Percentiles rank a stretch among this genome's conserved stretches.
phyloP scores from a whole-genome alignment of 345 rosid species.

The Populus alba region DNA sequence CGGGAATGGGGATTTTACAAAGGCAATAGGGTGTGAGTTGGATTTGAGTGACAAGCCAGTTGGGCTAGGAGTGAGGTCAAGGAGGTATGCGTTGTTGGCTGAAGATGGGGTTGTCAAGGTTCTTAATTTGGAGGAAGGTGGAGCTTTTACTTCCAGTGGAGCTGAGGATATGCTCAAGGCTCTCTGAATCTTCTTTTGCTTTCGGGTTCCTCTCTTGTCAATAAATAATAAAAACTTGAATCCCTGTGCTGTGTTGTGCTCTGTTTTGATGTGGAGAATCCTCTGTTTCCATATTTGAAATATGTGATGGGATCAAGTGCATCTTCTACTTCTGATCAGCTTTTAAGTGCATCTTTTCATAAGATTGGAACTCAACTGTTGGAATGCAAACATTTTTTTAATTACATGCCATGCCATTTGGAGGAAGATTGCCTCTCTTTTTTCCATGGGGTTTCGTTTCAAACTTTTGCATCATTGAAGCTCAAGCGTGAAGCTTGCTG shows the following conservation, averaged over 20 bases:
- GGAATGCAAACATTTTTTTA: too few species aligned
- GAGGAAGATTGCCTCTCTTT: too few species aligned
- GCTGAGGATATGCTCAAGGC: slow-evolving; percentile 85
- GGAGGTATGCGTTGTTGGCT: slow-evolving; percentile 75
- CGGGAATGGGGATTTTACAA: slow-evolving; percentile 76
- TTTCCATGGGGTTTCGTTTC: too few species aligned
- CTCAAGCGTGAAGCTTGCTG: too few species aligned
- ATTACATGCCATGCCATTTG: too few species aligned
- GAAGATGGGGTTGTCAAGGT: slow-evolving; percentile 88
- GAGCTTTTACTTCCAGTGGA: slow-evolving; percentile 79
- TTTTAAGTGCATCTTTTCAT: too few species aligned
- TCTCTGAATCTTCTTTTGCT: slow-evolving; percentile 37
- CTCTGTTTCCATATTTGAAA: too few species aligned
- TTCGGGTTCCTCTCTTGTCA: not conserved
- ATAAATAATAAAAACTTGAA: not conserved
- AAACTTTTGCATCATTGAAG: too few species aligned
- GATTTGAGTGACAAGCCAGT: slow-evolving; percentile 81
- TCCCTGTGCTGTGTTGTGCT: not conserved
- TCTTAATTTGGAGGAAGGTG: slow-evolving; percentile 83
- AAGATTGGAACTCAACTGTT: too few species aligned
- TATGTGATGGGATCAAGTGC: too few species aligned
- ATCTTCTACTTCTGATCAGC: too few species aligned
- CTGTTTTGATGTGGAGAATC: not conserved
- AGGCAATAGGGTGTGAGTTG: slow-evolving; percentile 71
- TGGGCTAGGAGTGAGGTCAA: slow-evolving; percentile 77